Evolutionary conservation across 2,329 filamentous ascomycete genomes (phyloP).

Genomic region (Ophiosphaerella narmari): DNA sequence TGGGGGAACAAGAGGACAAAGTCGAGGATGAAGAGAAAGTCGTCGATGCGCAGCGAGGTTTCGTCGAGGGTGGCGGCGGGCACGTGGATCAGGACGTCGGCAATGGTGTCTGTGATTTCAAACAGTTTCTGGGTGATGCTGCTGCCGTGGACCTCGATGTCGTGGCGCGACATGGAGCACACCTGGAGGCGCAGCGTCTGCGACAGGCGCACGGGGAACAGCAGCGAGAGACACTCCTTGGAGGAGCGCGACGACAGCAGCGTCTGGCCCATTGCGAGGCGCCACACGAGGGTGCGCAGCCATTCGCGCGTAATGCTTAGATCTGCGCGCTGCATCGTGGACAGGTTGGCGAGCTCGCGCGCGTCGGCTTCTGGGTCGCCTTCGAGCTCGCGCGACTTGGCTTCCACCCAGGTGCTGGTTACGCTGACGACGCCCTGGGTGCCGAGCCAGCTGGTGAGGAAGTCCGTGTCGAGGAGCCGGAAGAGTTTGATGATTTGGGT

Average conservation of each 20-base stretch:
- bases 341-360: constrained; percentile 45
- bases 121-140: constrained; percentile 64
- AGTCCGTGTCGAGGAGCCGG: constrained; percentile 50
- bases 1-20: constrained; percentile 58
- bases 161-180: constrained; percentile 48
- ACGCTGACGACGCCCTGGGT: constrained; percentile 40
- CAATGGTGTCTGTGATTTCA: constrained; percentile 64
- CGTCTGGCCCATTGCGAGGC: constrained; percentile 55
- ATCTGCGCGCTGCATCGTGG: constrained; percentile 54
- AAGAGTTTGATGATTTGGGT: constrained; percentile 54
- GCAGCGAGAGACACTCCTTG: constrained; percentile 48
- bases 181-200: constrained; percentile 51
- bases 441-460: constrained; percentile 52
- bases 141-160: constrained; percentile 60
- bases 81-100: constrained; percentile 61
- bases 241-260: constrained; percentile 49
- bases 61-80: constrained; percentile 54
- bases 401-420: constrained; percentile 51
- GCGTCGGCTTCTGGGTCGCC: constrained; percentile 44
- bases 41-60: constrained; percentile 55
- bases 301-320: constrained; percentile 57
- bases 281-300: constrained; percentile 56
- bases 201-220: constrained; percentile 52
- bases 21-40: constrained; percentile 58
- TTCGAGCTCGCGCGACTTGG: constrained; percentile 52